Percentiles rank a stretch among this genome's conserved stretches.
Evolutionary conservation across 2,329 filamentous ascomycete genomes (phyloP).

Genomic region (Penicillium sp.): DNA sequence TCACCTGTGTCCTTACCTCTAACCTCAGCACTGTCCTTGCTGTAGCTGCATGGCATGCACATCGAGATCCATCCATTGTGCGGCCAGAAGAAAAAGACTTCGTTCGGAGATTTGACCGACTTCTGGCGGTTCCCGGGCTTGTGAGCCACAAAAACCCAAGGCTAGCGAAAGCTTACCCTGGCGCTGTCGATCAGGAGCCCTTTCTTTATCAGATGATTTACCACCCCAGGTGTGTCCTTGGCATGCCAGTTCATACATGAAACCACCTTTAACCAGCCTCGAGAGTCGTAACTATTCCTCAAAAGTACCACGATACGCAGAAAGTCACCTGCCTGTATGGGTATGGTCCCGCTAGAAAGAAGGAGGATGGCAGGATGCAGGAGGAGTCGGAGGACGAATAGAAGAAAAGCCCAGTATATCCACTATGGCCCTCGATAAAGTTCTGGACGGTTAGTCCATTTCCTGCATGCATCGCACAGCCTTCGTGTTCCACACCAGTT

Average conservation of each 20-base stretch:
- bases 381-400: neutral
- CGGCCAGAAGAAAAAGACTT: neutral
- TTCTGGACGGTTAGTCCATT: neutral
- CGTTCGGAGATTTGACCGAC: neutral
- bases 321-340: neutral
- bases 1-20: too few species aligned
- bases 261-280: neutral
- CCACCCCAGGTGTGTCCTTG: neutral
- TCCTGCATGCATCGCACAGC: neutral
- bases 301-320: neutral
- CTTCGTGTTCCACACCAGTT: neutral
- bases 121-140: neutral
- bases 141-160: neutral
- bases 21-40: too few species aligned
- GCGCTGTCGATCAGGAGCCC: neutral
- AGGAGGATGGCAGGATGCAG: neutral
- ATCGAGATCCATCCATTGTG: neutral
- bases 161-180: neutral
- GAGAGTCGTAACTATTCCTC: neutral
- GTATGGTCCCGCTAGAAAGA: neutral
- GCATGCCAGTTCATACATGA: neutral
- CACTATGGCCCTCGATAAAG: neutral
- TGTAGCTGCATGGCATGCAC: neutral
- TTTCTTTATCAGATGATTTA: neutral
- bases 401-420: neutral